phyloP scores from a whole-genome alignment of 352 stramenopile species.

The Phytophthora tentaculata region DNA sequence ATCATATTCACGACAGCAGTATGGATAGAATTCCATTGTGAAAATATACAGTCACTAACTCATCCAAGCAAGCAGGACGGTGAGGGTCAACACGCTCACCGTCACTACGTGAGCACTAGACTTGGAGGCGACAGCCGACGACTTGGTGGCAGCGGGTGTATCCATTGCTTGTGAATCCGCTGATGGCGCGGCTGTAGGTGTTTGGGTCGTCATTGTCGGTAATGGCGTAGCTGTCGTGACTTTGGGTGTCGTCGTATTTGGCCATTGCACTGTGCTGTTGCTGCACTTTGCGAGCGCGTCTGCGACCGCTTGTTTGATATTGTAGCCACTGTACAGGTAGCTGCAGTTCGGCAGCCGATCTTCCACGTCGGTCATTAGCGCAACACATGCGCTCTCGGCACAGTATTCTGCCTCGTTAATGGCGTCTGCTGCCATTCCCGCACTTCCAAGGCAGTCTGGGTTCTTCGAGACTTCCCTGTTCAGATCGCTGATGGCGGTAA shows the following conservation, averaged over 20 bases:
- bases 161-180: slow-evolving; percentile 7
- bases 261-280: slow-evolving; percentile 6
- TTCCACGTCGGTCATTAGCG: slow-evolving; percentile 14
- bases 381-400: slow-evolving; percentile 10
- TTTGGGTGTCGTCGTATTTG: neutral
- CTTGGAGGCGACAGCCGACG: neutral
- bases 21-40: too few species aligned
- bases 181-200: slow-evolving; percentile 5
- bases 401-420: slow-evolving; percentile 7
- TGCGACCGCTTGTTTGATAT: slow-evolving; percentile 21
- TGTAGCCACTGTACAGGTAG: slow-evolving; percentile 17
- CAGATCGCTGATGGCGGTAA: too few species aligned
- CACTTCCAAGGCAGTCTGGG: slow-evolving; percentile 21
- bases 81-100: neutral
- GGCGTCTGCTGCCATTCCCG: neutral
- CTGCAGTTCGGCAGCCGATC: slow-evolving; percentile 21
- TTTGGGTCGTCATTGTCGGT: slow-evolving; percentile 2
- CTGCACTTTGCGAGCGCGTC: slow-evolving; percentile 12
- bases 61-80: neutral
- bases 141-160: neutral
- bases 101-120: neutral
- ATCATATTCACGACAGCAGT: too few species aligned
- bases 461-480: too few species aligned
- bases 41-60: neutral
- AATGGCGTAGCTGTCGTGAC: neutral